A percentile compares a stretch with the other conserved stretches of the same genome.
These are phyloP conservation scores for Alternaria triticimaculans DNA, from an alignment of 2,329 filamentous ascomycete genomes.

Conservation along the genomic window DNA sequence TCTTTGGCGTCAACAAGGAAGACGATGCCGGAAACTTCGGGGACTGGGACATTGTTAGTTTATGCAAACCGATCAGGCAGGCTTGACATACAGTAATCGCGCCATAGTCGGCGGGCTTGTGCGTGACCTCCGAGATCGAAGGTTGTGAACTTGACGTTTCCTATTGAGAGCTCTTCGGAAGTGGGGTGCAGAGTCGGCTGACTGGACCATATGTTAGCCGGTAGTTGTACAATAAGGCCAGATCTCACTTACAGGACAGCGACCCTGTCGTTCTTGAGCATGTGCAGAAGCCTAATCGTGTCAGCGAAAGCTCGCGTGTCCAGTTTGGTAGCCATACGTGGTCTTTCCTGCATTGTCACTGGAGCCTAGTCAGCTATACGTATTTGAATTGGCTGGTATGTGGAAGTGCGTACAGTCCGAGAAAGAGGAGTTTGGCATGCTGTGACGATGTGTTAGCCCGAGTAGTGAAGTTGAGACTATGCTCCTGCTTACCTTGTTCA, in stretches of 20 bases:
- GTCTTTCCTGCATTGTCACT: slow-evolving; percentile 94
- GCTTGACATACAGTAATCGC: slow-evolving; percentile 44
- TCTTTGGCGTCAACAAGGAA: slow-evolving; percentile 99
- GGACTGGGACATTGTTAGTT: slow-evolving; percentile 32
- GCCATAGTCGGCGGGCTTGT: slow-evolving; percentile 50
- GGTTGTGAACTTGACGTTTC: slow-evolving; percentile 81
- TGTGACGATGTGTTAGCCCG: slow-evolving; percentile 17
- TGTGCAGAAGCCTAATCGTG: slow-evolving; percentile 70
- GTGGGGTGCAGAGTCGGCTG: slow-evolving; percentile 60
- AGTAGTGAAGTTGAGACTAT: not conserved
- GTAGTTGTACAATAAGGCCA: not conserved
- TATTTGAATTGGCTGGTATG: not conserved
- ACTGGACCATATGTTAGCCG: slow-evolving; percentile 14
- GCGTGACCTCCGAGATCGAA: slow-evolving; percentile 69
- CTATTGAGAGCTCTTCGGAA: slow-evolving; percentile 64
- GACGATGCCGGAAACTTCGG: slow-evolving; percentile 73
- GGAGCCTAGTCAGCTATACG: slow-evolving; percentile 68
- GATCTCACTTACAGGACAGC: slow-evolving; percentile 74
- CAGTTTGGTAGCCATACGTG: slow-evolving; percentile 59
- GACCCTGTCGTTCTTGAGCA: slow-evolving; percentile 90
- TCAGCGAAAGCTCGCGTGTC: slow-evolving; percentile 14
- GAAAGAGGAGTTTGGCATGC: slow-evolving; percentile 74
- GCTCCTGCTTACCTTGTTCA: slow-evolving; percentile 70
- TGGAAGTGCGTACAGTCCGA: slow-evolving; percentile 65
- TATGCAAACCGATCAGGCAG: not conserved